phyloP scores from a whole-genome alignment of 257 asterid genomes.

The Gentiana macrophylla region DNA sequence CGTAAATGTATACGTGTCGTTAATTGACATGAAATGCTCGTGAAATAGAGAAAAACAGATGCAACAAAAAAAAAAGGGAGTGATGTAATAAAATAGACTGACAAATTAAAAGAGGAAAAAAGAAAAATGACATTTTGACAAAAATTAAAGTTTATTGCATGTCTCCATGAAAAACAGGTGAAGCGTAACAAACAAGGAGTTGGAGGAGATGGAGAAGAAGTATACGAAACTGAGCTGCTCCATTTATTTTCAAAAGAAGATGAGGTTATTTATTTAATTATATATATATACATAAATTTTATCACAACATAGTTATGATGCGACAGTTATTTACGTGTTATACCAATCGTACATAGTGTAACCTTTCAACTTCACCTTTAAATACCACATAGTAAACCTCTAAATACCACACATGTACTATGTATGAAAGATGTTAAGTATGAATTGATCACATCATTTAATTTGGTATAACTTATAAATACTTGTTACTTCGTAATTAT shows the following conservation, averaged over 20 bases:
- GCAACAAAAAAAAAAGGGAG: conserved; percentile 19
- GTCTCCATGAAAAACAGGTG: conserved; percentile 26
- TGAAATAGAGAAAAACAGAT: conserved; percentile 33
- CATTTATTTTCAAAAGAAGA: conserved; percentile 77
- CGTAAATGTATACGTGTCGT: conserved; percentile 12
- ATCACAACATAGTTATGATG: too few relatives aligned
- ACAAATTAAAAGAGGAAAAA: conserved; percentile 12
- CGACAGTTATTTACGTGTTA: too few relatives aligned
- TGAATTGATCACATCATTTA: too few relatives aligned
- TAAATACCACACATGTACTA: too few relatives aligned
- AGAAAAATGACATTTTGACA: conserved; percentile 8
- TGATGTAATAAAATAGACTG: too few relatives aligned
- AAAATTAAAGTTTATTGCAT: background rate
- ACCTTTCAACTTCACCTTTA: too few relatives aligned
- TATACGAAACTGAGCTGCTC: conserved; percentile 56
- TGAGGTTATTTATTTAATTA: conserved; percentile 36
- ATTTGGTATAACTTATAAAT: too few relatives aligned
- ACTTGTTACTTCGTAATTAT: too few relatives aligned
- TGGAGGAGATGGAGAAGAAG: conserved; percentile 32
- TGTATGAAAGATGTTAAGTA: too few relatives aligned
- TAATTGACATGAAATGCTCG: conserved; percentile 31
- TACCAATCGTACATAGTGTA: too few relatives aligned
- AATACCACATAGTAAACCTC: too few relatives aligned
- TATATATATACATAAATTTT: too few relatives aligned
- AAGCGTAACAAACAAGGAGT: conserved; percentile 29